These are phyloP conservation scores for Leptomonas pyrrhocoris DNA, from an alignment of 208 protist species.

Conservation along the genomic window DNA sequence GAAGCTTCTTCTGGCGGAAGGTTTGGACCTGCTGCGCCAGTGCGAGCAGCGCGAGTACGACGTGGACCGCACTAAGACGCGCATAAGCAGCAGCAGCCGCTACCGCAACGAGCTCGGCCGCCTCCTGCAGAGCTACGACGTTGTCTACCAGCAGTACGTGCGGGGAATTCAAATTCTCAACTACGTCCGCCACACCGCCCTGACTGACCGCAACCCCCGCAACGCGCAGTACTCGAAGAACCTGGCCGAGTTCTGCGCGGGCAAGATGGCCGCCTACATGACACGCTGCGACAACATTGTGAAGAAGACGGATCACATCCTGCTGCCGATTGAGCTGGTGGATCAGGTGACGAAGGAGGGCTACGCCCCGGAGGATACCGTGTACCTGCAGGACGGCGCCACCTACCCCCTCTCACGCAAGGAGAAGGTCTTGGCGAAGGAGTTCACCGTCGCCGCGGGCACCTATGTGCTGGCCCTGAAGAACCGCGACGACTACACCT, in stretches of 20 bases:
- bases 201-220: slow-evolving; percentile 39
- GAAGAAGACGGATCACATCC: slow-evolving; percentile 70
- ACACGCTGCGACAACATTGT: slow-evolving; percentile 69
- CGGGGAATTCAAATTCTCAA: slow-evolving; percentile 77
- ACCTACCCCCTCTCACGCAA: slow-evolving; percentile 50
- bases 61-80: slow-evolving; percentile 52
- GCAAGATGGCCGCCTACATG: slow-evolving; percentile 78
- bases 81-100: slow-evolving; percentile 47
- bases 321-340: slow-evolving; percentile 67
- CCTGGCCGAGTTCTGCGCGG: slow-evolving; percentile 63
- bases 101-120: slow-evolving; percentile 49
- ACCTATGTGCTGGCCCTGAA: slow-evolving; percentile 76
- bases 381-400: slow-evolving; percentile 61
- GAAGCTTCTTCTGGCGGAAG: slow-evolving; percentile 78
- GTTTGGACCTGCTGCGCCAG: slow-evolving; percentile 74
- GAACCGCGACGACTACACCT: slow-evolving; percentile 77
- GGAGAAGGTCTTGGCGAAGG: slow-evolving; percentile 42
- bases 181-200: slow-evolving; percentile 65
- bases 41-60: slow-evolving; percentile 77
- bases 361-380: slow-evolving; percentile 41
- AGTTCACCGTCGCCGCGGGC: slow-evolving; percentile 56
- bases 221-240: slow-evolving; percentile 53
- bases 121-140: slow-evolving; percentile 60
- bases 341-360: slow-evolving; percentile 51
- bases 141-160: slow-evolving; percentile 65